phyloP scores from a whole-genome alignment of 805 yeast species.

The Wickerhamomyces bovis region DNA sequence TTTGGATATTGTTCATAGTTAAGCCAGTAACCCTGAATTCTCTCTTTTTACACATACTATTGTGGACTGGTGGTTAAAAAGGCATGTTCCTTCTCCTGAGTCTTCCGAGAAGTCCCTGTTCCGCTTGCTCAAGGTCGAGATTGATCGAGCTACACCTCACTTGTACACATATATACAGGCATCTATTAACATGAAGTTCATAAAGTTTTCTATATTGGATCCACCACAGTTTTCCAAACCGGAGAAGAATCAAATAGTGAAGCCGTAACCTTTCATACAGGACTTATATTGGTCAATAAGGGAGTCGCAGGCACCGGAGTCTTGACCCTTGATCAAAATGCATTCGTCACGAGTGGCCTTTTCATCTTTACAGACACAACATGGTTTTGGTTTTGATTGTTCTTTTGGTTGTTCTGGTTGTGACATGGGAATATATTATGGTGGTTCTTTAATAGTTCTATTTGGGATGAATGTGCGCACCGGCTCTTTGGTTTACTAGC shows the following conservation, averaged over 20 bases:
- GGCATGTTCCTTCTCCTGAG: no score
- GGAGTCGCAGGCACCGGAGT: constrained; percentile 71
- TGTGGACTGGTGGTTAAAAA: no score
- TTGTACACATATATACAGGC: neutral
- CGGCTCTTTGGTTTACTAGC: neutral
- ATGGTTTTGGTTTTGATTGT: constrained; percentile 73
- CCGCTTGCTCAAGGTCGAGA: no score
- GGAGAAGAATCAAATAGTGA: constrained; percentile 36
- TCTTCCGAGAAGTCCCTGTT: no score
- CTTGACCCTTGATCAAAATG: constrained; percentile 74
- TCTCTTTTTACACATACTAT: no score
- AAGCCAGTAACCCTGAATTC: no score
- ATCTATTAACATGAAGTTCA: neutral
- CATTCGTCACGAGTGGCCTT: constrained; percentile 84
- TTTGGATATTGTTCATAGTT: no score
- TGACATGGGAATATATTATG: no score
- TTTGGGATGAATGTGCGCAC: neutral
- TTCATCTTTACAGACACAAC: constrained; percentile 90
- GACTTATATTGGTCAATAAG: constrained; percentile 66
- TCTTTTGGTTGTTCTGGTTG: constrained; percentile 13
- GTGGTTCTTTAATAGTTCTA: neutral
- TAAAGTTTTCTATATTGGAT: neutral
- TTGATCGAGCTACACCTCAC: no score
- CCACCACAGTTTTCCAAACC: neutral
- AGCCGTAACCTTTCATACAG: constrained; percentile 93